Base-by-base conservation (phyloP, 2,329 filamentous ascomycete genomes). In the Phaeophleospora eucalypticola region DNA sequence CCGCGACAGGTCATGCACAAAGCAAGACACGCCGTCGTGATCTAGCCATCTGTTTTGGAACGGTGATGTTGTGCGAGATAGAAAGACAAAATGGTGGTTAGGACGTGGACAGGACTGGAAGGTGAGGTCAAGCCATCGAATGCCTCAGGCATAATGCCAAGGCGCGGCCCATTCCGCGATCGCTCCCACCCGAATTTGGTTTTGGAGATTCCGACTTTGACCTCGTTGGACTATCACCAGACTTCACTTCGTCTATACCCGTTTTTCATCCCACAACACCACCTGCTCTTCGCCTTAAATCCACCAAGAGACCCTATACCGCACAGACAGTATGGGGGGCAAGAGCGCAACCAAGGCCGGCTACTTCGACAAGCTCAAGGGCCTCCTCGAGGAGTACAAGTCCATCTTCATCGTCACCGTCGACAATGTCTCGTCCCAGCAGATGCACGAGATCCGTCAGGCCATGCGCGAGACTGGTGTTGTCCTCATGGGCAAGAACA, bases 401-500 rank as follows among this genome's bases (percentile, higher is more conserved):
- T 91, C 87, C 70, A 87, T 97, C 80, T 97, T 98, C 88, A 90
- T 98, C 75, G 65, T 67, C 58, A 59, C 61, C 50, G 63, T 66
- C 58, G 88, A 97, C 89, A 98, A 97, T 98, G 93, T 98, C 84
- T 89, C 86, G 75, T 98, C 93, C 65, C 93, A 98, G 84, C 94
- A 98, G 85, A 98, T 98, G 94, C 93, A 98, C 88, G 93, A 98
- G 84, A 97, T 98, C 75, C 87, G 93, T 74, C 78, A 85, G 68
- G 77, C 88, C 68, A 87, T 98, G 73, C 90, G 93, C 73, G 86
- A 85, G 57, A 78, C 95, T 76, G 90, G 83, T 76, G 87, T 97
- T 65, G 90, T 98, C 66, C 81, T 98, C 78, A 97, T 97, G 93
- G 93, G 91, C 73, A 97, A 96, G 86, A 98, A 98, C 85, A 98